These are phyloP conservation scores for Colletotrichum sp. DNA, from an alignment of 2,329 filamentous ascomycete species.

Conservation along the genomic window DNA sequence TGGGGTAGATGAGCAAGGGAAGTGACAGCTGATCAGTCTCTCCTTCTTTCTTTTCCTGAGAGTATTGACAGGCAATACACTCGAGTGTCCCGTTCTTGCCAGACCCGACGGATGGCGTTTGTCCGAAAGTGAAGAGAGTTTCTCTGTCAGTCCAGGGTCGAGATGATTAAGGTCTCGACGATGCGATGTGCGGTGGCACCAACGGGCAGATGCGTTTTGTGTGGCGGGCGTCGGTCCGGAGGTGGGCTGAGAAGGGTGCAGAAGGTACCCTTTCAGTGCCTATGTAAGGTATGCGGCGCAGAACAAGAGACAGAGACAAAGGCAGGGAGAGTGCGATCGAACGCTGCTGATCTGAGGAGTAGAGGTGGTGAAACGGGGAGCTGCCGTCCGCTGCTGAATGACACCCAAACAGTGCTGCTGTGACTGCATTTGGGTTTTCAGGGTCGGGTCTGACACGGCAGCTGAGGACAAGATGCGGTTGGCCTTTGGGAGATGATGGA, in stretches of 20 bases:
- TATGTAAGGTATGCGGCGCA: neutral
- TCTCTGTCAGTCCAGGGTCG: neutral
- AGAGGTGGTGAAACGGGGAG: conserved; percentile 12
- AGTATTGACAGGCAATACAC: neutral
- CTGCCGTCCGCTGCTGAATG: conserved; percentile 6
- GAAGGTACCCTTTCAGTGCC: neutral
- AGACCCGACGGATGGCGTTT: conserved; percentile 9
- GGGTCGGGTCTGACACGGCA: neutral
- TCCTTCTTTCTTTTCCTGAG: neutral
- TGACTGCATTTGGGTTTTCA: neutral
- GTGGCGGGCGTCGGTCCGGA: conserved; percentile 6
- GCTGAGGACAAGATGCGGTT: neutral
- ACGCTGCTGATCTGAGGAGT: conserved; percentile 1
- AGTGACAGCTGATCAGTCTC: neutral
- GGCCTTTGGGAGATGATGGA: neutral
- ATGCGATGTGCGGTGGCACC: neutral
- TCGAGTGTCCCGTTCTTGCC: neutral
- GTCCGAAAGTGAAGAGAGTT: neutral
- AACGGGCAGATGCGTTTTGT: conserved; percentile 13
- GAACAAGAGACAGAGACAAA: neutral
- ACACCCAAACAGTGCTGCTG: conserved; percentile 19
- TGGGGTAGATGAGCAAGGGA: neutral
- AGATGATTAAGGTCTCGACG: neutral
- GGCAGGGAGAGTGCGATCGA: conserved; percentile 1
- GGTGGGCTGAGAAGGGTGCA: neutral